Conservation (phyloP, 129 eudicot species). For the Daucus carota region DH1_v3.0 NC_030386.2:29256501-29257000, state of each 20-base stretch:
- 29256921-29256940: neutral
- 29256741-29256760: neutral
- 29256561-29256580: neutral
- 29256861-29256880: constrained; percentile 7
- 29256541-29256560: constrained; percentile 16
- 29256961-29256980: neutral
- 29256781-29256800: neutral
- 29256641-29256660: constrained; percentile 37
- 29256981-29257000: constrained; percentile 11
- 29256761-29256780: neutral
- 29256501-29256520: constrained; percentile 19
- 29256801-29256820: neutral
- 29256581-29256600: constrained; percentile 10
- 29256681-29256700: constrained; percentile 23
- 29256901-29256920: neutral
- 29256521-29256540: constrained; percentile 32
- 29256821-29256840: neutral
- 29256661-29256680: constrained; percentile 53
- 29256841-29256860: constrained; percentile 8
- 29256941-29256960: neutral
- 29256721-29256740: neutral
- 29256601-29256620: constrained; percentile 21
- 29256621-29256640: neutral
- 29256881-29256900: neutral
- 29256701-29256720: neutral